Percentiles rank a stretch among this genome's conserved stretches.
Evolutionary conservation across 2,329 filamentous ascomycete genomes (phyloP).

Genomic region (Colletotrichum coccodes): DNA sequence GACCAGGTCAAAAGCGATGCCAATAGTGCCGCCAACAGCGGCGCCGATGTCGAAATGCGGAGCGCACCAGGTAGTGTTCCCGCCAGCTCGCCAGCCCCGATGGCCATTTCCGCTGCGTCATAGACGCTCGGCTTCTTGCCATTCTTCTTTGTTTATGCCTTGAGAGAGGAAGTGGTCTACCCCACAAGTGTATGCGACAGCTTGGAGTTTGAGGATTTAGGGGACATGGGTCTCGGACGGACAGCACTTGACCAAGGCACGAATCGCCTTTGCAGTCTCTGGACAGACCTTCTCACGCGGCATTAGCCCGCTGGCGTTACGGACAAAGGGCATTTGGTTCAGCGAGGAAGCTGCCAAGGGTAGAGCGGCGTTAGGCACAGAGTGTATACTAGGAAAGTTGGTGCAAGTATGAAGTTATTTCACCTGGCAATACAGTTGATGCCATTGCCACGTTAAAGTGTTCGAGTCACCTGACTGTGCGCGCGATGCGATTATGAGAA

Average conservation of each 20-base stretch:
- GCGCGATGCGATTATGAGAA: neutral
- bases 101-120: conserved; percentile 57
- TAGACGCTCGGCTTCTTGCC: conserved; percentile 19
- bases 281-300: neutral
- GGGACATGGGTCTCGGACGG: neutral
- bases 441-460: neutral
- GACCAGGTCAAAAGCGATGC: conserved; percentile 59
- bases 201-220: conserved; percentile 29
- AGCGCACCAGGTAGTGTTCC: conserved; percentile 60
- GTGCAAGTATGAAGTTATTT: neutral
- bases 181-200: conserved; percentile 13
- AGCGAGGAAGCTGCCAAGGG: conserved; percentile 24
- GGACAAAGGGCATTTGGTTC: conserved; percentile 18
- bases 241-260: conserved; percentile 8
- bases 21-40: conserved; percentile 49
- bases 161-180: neutral
- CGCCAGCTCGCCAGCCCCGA: conserved; percentile 62
- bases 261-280: conserved; percentile 3
- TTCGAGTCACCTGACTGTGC: neutral
- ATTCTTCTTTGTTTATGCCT: neutral
- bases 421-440: conserved; percentile 7
- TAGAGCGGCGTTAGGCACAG: conserved; percentile 24
- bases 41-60: conserved; percentile 62
- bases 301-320: conserved; percentile 27
- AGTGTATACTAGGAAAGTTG: conserved; percentile 26